A percentile compares a stretch with the other conserved stretches of the same genome.
These are phyloP conservation scores for Elongisporangium senticosum DNA, from an alignment of 352 stramenopile species.

Conservation along the genomic window DNA sequence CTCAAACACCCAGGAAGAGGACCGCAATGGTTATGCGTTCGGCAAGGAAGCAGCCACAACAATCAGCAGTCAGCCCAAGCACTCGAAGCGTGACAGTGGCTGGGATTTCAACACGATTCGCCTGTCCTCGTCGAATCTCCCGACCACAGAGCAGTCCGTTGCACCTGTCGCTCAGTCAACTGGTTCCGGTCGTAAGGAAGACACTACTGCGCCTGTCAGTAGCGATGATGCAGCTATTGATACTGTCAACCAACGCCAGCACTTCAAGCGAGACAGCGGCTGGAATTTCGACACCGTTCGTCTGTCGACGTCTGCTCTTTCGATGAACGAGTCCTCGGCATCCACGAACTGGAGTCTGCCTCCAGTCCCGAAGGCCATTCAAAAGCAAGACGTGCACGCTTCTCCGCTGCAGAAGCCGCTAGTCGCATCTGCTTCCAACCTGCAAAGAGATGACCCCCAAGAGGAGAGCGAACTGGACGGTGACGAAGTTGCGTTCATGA, in stretches of 20 bases:
- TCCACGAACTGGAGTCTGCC: background rate
- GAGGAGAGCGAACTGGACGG: conserved; percentile 20
- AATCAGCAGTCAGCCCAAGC: conserved; percentile 15
- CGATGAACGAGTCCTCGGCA: background rate
- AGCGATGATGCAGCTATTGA: background rate
- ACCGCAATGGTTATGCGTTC: conserved; percentile 7
- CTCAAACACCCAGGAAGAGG: conserved; percentile 11
- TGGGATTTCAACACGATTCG: conserved; percentile 81
- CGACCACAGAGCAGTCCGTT: conserved; percentile 9
- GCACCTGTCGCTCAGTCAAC: conserved; percentile 8
- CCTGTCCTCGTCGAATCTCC: conserved; percentile 28
- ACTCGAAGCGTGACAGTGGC: conserved; percentile 40
- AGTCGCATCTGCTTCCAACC: background rate
- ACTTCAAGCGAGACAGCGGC: conserved; percentile 26
- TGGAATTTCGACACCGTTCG: conserved; percentile 80
- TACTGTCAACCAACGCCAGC: background rate
- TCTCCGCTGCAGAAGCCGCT: background rate
- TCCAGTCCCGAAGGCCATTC: background rate
- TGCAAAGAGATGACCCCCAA: background rate
- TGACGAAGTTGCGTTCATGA: conserved; percentile 55
- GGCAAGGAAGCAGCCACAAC: background rate
- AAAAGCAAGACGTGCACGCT: background rate
- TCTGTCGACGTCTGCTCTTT: conserved; percentile 18
- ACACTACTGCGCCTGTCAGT: background rate
- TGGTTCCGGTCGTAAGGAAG: conserved; percentile 2